phyloP scores from a whole-genome alignment of 2,329 filamentous ascomycete species.

The Colletotrichum coccodes region DNA sequence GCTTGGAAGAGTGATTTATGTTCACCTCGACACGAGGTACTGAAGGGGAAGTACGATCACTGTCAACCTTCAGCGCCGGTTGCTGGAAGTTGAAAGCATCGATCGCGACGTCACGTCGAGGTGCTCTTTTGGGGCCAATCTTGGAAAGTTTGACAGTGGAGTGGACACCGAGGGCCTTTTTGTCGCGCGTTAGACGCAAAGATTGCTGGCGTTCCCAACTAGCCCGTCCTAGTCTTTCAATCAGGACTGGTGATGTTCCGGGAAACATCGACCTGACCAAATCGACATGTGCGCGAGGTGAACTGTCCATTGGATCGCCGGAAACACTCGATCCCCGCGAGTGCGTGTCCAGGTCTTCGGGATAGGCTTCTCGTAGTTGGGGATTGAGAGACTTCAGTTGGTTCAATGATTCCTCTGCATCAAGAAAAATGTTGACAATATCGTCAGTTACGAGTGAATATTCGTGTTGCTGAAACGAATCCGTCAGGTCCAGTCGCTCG shows the following conservation, averaged over 20 bases:
- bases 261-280: conserved; percentile 1
- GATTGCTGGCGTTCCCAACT: conserved; percentile 12
- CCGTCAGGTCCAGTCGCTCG: background rate
- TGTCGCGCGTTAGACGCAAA: background rate
- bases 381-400: background rate
- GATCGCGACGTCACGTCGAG: conserved; percentile 1
- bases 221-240: conserved; percentile 1
- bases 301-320: background rate
- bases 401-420: background rate
- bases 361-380: conserved; percentile 7
- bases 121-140: background rate
- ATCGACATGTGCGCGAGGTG: background rate
- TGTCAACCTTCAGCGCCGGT: conserved; percentile 1
- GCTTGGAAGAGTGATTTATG: background rate
- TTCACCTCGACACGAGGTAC: background rate
- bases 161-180: background rate
- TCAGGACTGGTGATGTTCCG: background rate
- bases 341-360: background rate
- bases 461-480: background rate
- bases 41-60: background rate
- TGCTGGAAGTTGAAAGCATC: conserved; percentile 19
- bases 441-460: background rate
- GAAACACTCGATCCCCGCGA: background rate
- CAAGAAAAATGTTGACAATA: background rate
- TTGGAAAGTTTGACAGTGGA: background rate